A percentile compares a stretch with the other conserved stretches of the same genome.
Conservation (phyloP, 75 land plant genomes). For the Chamaecyparis obtusa region DNA sequence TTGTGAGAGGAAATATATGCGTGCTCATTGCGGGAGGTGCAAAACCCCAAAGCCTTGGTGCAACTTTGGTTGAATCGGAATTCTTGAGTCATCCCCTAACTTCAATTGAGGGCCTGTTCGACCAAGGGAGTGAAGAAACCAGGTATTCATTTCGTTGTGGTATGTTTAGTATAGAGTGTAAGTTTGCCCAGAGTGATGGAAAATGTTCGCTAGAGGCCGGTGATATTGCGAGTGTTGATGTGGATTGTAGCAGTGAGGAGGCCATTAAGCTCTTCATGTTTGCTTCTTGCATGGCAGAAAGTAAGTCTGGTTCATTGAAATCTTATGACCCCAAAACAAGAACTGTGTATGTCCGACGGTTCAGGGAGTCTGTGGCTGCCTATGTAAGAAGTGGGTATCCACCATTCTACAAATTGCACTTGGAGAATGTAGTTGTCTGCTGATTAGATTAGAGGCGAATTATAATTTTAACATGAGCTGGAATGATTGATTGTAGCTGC, state of each 20-base stretch:
- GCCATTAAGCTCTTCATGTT: neutral
- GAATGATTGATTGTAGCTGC: no score
- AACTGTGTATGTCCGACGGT: no score
- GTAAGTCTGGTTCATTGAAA: neutral
- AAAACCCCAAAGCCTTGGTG: neutral
- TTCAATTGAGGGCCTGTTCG: neutral
- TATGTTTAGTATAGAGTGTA: neutral
- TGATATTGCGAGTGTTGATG: neutral
- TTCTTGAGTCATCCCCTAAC: no score
- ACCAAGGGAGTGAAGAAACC: neutral
- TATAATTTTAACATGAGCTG: no score
- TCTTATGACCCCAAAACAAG: no score
- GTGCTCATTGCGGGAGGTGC: neutral
- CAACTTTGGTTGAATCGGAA: neutral
- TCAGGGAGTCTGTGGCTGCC: no score
- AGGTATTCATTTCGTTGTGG: neutral
- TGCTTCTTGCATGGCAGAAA: neutral
- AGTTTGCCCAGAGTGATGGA: neutral
- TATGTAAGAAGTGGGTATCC: no score
- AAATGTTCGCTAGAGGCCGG: neutral
- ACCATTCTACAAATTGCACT: no score
- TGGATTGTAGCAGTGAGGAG: neutral
- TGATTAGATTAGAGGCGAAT: no score
- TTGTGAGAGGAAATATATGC: neutral
- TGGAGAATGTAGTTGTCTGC: no score